Evolutionary conservation across 2,329 filamentous ascomycete species (phyloP), one percentile per base, ranked within the genome.

Genomic region (Fusarium tanahbumbuense): DNA sequence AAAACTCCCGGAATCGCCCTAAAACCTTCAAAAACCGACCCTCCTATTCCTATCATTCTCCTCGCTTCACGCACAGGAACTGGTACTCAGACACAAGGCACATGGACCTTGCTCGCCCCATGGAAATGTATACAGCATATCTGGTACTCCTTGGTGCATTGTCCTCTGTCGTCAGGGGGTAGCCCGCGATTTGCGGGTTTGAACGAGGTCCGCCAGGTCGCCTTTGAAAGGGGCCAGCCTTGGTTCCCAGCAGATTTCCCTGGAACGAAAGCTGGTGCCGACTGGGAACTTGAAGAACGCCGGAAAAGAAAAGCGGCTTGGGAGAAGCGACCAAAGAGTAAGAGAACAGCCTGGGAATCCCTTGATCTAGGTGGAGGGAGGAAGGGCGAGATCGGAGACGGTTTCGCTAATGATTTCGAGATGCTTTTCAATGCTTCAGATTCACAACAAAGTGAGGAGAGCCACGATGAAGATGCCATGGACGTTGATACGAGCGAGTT

Each of bases 241-340:
- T 97, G 92, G 88, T 99, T 97, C 76, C 96, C 96, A 0, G 91
- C 88, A 5, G 96, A 99, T 78, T 93, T 88, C 67, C 90, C 93
- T 0, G 93, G 91, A 7, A 97, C 94, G 0, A 85, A 87, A 60
- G 92, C 94, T 3, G 96, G 96, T 2, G 90, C 88, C 77, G 83
- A 85, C 18, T 98, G 94, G 93, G 92, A 97, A 77, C 76, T 89
- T 34, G 85, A 88, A 37, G 87, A 94, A 78, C 73, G 79, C 16
- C 68, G 92, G 0, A 94, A 91, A 77, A 90, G 93, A 20, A 95
- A 93, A 78, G 86, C 92, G 56, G 85, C 88, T 27, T 97, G 94
- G 94, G 88, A 91, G 54, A 87, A 87, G 55, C 88, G 90, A 50
- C 94, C 96, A 0, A 96, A 93, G 78, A 92, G 93, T 23, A 97